Conservation (phyloP, 1,139 yeast genomes). For the Suhomyces yuchorum region DNA sequence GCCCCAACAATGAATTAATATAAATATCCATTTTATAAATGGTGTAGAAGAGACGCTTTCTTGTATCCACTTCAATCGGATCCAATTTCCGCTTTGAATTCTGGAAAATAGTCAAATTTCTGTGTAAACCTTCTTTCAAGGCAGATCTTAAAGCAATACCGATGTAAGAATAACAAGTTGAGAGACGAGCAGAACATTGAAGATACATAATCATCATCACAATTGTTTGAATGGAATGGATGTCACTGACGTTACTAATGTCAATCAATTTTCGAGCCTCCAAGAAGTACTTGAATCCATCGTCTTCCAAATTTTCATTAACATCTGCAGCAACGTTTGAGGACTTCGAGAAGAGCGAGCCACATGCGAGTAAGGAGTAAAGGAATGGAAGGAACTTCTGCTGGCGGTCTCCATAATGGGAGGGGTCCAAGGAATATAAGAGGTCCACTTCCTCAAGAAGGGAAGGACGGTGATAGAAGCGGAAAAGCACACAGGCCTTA, state of each 20-base stretch:
- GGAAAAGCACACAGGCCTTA: conserved; percentile 78
- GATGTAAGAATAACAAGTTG: conserved; percentile 88
- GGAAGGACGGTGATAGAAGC: conserved; percentile 86
- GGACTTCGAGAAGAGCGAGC: conserved; percentile 65
- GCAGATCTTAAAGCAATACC: conserved; percentile 93
- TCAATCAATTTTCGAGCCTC: conserved; percentile 81
- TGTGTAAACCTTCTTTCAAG: conserved; percentile 81
- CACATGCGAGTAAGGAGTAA: conserved; percentile 59
- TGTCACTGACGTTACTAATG: conserved; percentile 51
- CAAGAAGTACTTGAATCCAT: conserved; percentile 79
- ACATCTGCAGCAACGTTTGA: conserved; percentile 35
- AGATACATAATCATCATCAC: conserved; percentile 73
- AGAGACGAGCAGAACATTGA: conserved; percentile 86
- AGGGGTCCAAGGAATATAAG: conserved; percentile 63
- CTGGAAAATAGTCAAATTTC: conserved; percentile 60
- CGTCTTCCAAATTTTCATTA: conserved; percentile 61
- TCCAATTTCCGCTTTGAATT: conserved; percentile 57
- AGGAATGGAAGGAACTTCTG: conserved; percentile 77
- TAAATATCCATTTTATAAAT: conserved; percentile 91
- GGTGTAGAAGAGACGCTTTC: conserved; percentile 86
- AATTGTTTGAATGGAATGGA: conserved; percentile 64
- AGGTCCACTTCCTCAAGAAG: conserved; percentile 59
- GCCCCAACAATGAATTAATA: conserved; percentile 84
- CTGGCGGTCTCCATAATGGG: conserved; percentile 70
- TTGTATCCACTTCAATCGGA: conserved; percentile 82